Evolutionary conservation across 1,284 basidiomycete species (phyloP).

Genomic region (Papiliotrema laurentii): DNA sequence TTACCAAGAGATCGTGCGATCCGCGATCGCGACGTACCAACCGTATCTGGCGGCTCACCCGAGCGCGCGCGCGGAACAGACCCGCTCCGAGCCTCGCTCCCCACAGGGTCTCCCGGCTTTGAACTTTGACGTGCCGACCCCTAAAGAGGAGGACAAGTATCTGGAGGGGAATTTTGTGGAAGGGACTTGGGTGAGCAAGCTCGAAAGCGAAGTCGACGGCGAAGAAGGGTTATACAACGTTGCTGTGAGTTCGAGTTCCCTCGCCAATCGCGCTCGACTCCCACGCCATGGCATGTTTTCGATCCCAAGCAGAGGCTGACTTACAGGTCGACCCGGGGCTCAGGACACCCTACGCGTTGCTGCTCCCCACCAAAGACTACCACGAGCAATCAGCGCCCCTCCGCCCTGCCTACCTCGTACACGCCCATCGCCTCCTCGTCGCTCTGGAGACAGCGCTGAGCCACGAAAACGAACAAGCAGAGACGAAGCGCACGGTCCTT

Average conservation of each 20-base stretch:
- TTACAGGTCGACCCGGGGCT: background rate
- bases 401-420: constrained; percentile 5
- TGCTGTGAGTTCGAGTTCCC: background rate
- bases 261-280: background rate
- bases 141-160: background rate
- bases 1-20: too few species aligned
- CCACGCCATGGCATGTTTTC: background rate
- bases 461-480: background rate
- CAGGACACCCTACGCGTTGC: background rate
- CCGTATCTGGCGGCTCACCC: too few species aligned
- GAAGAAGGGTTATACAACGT: constrained; percentile 6
- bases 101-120: too few species aligned
- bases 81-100: too few species aligned
- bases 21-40: too few species aligned
- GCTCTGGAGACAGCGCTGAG: constrained; percentile 3
- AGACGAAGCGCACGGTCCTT: background rate
- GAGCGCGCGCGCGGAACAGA: too few species aligned
- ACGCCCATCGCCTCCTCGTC: constrained; percentile 6
- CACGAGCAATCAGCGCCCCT: constrained; percentile 7
- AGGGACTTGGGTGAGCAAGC: background rate
- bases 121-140: background rate
- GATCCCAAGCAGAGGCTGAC: background rate
- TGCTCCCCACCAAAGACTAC: constrained; percentile 6
- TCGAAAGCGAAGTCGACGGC: constrained; percentile 3
- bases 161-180: constrained; percentile 4